These are phyloP conservation scores for Ceratocystis variospora DNA, from an alignment of 2,329 filamentous ascomycete genomes.

Conservation along the genomic window DNA sequence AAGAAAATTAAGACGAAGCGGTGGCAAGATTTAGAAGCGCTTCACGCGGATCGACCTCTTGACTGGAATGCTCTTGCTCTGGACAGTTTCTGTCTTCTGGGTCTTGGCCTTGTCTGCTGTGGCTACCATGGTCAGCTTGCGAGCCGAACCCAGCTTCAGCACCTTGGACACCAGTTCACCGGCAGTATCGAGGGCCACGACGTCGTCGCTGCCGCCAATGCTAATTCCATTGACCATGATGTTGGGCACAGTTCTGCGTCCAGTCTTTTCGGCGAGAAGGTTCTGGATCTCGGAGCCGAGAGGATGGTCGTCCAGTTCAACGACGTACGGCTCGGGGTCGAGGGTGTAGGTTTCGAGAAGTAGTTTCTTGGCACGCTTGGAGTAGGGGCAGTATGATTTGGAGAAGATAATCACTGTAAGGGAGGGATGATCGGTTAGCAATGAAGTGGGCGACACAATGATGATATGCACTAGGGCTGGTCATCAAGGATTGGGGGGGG, in stretches of 20 bases:
- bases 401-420: constrained; percentile 79
- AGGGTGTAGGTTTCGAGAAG: constrained; percentile 77
- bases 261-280: constrained; percentile 57
- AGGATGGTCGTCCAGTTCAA: constrained; percentile 76
- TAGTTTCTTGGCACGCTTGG: constrained; percentile 69
- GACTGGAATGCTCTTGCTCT: constrained; percentile 9
- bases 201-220: constrained; percentile 81
- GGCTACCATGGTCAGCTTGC: constrained; percentile 18
- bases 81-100: neutral
- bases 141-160: constrained; percentile 49
- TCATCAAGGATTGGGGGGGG: neutral
- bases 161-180: constrained; percentile 59
- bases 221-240: constrained; percentile 75
- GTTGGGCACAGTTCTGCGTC: constrained; percentile 79
- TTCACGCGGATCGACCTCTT: constrained; percentile 6
- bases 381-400: constrained; percentile 83
- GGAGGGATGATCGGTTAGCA: constrained; percentile 2
- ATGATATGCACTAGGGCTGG: neutral
- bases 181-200: constrained; percentile 54
- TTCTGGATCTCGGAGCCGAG: constrained; percentile 61
- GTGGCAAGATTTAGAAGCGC: neutral
- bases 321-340: constrained; percentile 66
- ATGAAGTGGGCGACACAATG: neutral
- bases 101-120: constrained; percentile 6
- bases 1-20: neutral